Base-by-base conservation (phyloP, 257 asterid species). In the Penstemon barbatus region DNA sequence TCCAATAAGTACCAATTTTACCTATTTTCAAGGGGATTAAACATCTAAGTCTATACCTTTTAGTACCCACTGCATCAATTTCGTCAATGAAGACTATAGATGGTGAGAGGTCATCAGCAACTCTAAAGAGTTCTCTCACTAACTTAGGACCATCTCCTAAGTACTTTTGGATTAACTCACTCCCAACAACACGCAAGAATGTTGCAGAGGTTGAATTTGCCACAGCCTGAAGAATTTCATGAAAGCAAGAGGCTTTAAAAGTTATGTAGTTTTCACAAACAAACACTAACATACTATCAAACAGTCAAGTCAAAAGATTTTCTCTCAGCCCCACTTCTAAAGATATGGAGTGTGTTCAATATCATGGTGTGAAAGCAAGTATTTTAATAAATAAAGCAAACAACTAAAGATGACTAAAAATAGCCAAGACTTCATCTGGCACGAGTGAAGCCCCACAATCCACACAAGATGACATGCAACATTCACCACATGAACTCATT, bases 161-260 rank as follows among this genome's bases (percentile, higher is more conserved):
- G 73, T 92, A 92, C 80, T 92, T 90, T 43, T 92, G 97, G 63
- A 92, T 90, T 68, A 92, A 75, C 68, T 92, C 98, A 83, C 95
- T 90, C 45, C 98, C 98, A 63, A 92, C 97, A 74, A 92, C 98
- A 66, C 97, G 96, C 74, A 92, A 79, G 85, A 92, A 92, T 57
- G 98, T 92, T 71, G 98, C 96, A 1, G 98, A 90, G 51, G 98
- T 92, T 53, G 98, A 92, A 72, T 92, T 92, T 71, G 98, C 98
- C 37, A 90, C 97, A 15, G 97, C 97, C 97, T 92, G 84, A 74
- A 75, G 42, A 68, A 65, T 25, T 25, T 46, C 6, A 54, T 7
- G 38, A 19, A 65, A 65, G 64, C 62, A 64, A 73, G 65, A 46
- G 62, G 55, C 40, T 44, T 46, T 37, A 62, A 8, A 55, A 66